Evolutionary conservation across 305 asterid species (phyloP).

Genomic region (Nicotiana rustica): DNA sequence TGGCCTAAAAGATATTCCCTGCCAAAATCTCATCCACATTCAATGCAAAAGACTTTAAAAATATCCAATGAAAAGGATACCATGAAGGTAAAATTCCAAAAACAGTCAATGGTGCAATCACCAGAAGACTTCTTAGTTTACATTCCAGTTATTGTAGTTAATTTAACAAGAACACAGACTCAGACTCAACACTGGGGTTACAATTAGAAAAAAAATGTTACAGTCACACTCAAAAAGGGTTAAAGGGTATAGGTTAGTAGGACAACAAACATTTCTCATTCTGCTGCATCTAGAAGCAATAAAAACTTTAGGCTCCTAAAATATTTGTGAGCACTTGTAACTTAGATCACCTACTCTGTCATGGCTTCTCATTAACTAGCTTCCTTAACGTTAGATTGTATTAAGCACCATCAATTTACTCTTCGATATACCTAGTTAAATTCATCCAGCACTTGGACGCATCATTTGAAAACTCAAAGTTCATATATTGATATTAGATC

Average conservation of each 20-base stretch:
- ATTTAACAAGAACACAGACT: background rate
- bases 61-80: background rate
- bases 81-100: background rate
- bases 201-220: background rate
- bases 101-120: background rate
- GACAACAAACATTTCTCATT: slow-evolving; percentile 32
- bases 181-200: background rate
- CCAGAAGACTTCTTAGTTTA: background rate
- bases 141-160: background rate
- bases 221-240: slow-evolving; percentile 1
- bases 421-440: too few species aligned
- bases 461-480: too few species aligned
- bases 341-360: slow-evolving; percentile 24
- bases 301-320: background rate
- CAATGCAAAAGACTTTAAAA: background rate
- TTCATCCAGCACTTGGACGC: too few species aligned
- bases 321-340: slow-evolving; percentile 11
- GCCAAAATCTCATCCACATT: background rate
- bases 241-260: slow-evolving; percentile 29
- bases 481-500: too few species aligned
- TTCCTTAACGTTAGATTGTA: slow-evolving; percentile 54
- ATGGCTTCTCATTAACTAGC: slow-evolving; percentile 46
- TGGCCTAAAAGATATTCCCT: background rate
- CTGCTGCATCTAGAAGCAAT: slow-evolving; percentile 26
- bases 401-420: too few species aligned